Evolutionary conservation across 108 stramenopile species (phyloP).

Genomic region (Schizochytrium sp.): DNA sequence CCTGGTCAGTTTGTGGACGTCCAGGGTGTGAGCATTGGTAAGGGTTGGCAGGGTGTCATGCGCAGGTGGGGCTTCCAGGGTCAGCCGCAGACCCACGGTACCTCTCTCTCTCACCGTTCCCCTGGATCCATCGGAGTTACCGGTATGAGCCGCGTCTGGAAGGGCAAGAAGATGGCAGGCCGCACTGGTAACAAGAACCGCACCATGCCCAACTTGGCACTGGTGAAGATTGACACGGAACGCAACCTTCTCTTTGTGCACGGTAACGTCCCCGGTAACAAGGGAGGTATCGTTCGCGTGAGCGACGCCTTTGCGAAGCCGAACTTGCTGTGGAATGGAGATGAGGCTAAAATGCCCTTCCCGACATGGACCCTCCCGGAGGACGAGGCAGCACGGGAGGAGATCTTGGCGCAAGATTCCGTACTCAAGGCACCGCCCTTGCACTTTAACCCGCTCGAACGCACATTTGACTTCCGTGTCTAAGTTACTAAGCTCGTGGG

Average conservation of each 20-base stretch:
- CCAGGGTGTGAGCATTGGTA: constrained; percentile 90
- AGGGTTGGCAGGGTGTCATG: constrained; percentile 98
- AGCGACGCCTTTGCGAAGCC: constrained; percentile 82
- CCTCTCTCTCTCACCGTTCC: constrained; percentile 88
- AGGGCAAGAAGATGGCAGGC: constrained; percentile 99
- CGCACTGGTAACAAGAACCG: constrained; percentile 89
- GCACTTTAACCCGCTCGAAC: constrained; percentile 36
- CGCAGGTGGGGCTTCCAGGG: constrained; percentile 94
- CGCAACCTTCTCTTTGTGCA: constrained; percentile 89
- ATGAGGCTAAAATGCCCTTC: not conserved
- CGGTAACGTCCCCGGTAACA: constrained; percentile 92
- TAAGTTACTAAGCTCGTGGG: not conserved
- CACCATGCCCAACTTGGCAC: constrained; percentile 87
- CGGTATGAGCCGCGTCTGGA: constrained; percentile 95
- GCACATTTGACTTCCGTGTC: not conserved
- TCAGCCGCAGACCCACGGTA: constrained; percentile 94
- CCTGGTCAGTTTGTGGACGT: constrained; percentile 97
- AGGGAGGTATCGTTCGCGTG: constrained; percentile 90
- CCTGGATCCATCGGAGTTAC: constrained; percentile 86
- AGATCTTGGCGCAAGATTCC: not conserved
- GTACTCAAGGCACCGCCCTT: not conserved
- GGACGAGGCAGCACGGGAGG: constrained; percentile 28
- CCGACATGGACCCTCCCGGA: constrained; percentile 24
- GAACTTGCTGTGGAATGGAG: constrained; percentile 29
- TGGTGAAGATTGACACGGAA: constrained; percentile 92